Evolutionary conservation across 1,284 basidiomycete species (phyloP).

Genomic region (Puccinia brachypodii): DNA sequence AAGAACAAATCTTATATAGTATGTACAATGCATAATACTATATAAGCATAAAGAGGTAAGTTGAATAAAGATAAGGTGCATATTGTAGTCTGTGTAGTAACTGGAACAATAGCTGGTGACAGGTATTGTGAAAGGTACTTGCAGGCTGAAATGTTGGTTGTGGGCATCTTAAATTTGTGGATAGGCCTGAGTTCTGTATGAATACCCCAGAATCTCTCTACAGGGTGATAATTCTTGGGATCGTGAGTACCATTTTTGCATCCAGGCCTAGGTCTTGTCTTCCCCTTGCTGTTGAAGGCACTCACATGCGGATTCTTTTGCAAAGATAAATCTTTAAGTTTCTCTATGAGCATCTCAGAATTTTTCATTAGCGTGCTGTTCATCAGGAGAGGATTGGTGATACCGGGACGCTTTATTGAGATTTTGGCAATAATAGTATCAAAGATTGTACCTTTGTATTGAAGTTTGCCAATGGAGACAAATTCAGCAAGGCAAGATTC

Average conservation of each 20-base stretch:
- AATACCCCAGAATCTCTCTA: background rate
- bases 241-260: background rate
- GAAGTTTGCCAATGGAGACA: background rate
- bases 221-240: background rate
- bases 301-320: background rate
- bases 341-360: background rate
- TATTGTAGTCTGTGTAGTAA: no score
- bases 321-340: background rate
- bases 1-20: no score
- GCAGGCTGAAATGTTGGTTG: no score
- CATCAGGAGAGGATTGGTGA: background rate
- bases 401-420: no score
- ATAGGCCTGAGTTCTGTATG: background rate
- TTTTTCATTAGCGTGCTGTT: background rate
- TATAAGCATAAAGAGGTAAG: no score
- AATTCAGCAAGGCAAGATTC: background rate
- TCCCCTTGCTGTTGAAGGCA: background rate
- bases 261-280: background rate
- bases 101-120: no score
- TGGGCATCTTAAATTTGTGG: no score
- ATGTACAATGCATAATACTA: no score
- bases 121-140: no score
- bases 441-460: background rate
- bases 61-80: no score
- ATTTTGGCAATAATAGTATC: background rate